Percentiles rank a stretch among this genome's conserved stretches.
These are phyloP conservation scores for Sordaria brevicollis DNA, from an alignment of 495 filamentous ascomycete genomes.

Conservation along the genomic window DNA sequence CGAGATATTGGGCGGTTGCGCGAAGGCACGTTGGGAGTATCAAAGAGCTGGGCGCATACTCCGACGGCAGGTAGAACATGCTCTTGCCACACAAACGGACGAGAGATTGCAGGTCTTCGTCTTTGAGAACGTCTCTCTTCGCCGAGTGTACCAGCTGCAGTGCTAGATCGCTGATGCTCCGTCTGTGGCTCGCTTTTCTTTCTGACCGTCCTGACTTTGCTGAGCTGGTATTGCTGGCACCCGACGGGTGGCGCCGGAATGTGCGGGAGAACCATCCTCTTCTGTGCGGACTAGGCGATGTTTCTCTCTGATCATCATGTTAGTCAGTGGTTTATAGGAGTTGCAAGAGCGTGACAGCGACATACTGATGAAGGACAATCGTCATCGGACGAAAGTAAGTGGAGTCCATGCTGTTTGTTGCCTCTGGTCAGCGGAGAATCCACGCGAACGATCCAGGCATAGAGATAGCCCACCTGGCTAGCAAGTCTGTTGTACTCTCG, in stretches of 20 bases:
- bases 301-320: neutral
- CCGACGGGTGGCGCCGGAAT: conserved; percentile 18
- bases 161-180: conserved; percentile 41
- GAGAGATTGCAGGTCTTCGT: conserved; percentile 51
- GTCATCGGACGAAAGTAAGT: conserved; percentile 18
- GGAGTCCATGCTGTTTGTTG: conserved; percentile 32
- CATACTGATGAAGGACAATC: conserved; percentile 8
- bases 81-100: conserved; percentile 66
- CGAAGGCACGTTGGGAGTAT: conserved; percentile 67
- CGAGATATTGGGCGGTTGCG: conserved; percentile 55
- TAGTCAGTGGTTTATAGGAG: conserved; percentile 1
- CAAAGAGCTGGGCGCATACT: conserved; percentile 54
- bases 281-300: neutral
- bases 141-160: conserved; percentile 34
- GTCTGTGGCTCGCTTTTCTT: conserved; percentile 25
- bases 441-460: neutral
- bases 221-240: conserved; percentile 16
- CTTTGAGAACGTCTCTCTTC: conserved; percentile 48
- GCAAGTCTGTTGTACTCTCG: conserved; percentile 47
- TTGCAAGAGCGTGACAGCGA: neutral
- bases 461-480: conserved; percentile 26
- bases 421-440: conserved; percentile 1
- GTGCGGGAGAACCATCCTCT: conserved; percentile 26
- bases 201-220: conserved; percentile 18
- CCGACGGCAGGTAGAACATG: conserved; percentile 52